These are phyloP conservation scores for Usnea hakonensis DNA, from an alignment of 495 filamentous ascomycete genomes.

Conservation along the genomic window DNA sequence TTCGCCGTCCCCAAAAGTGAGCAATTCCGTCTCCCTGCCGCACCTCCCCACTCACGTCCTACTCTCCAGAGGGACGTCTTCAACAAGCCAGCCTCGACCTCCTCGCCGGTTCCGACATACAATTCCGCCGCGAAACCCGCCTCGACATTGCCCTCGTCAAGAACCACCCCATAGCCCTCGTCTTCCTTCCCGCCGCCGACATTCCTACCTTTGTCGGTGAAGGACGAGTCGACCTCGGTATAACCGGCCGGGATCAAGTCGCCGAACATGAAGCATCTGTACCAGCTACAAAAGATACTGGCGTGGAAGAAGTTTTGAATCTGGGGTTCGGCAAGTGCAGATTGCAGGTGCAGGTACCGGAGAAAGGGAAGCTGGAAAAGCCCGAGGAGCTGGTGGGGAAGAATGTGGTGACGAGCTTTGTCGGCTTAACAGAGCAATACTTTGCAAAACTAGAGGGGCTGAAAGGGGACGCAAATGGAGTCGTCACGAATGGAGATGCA, in stretches of 20 bases:
- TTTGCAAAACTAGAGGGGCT: conserved; percentile 65
- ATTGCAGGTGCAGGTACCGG: conserved; percentile 90
- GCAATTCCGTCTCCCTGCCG: conserved; percentile 25
- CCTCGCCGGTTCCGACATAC: conserved; percentile 85
- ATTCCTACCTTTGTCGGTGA: conserved; percentile 97
- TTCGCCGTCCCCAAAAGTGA: conserved; percentile 96
- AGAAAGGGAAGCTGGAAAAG: conserved; percentile 63
- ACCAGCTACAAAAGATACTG: conserved; percentile 46
- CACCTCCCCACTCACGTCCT: background rate
- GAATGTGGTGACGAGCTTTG: conserved; percentile 93
- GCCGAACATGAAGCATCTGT: conserved; percentile 76
- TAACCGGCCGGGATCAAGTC: conserved; percentile 88
- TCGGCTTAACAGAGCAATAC: conserved; percentile 68
- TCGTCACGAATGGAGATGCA: conserved; percentile 25
- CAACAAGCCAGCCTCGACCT: conserved; percentile 80
- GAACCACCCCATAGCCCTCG: conserved; percentile 87
- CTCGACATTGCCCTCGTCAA: conserved; percentile 95
- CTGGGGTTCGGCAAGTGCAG: conserved; percentile 86
- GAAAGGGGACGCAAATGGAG: conserved; percentile 14
- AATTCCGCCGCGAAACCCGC: conserved; percentile 86
- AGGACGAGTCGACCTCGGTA: conserved; percentile 86
- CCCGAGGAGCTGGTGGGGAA: conserved; percentile 80
- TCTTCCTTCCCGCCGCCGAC: conserved; percentile 95
- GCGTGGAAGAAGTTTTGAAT: conserved; percentile 77
- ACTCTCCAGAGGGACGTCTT: conserved; percentile 72